A percentile compares a stretch with the other conserved stretches of the same genome.
Evolutionary conservation across 768 basidiomycete species (phyloP).

Genomic region (Panaeolus papilionaceus): DNA sequence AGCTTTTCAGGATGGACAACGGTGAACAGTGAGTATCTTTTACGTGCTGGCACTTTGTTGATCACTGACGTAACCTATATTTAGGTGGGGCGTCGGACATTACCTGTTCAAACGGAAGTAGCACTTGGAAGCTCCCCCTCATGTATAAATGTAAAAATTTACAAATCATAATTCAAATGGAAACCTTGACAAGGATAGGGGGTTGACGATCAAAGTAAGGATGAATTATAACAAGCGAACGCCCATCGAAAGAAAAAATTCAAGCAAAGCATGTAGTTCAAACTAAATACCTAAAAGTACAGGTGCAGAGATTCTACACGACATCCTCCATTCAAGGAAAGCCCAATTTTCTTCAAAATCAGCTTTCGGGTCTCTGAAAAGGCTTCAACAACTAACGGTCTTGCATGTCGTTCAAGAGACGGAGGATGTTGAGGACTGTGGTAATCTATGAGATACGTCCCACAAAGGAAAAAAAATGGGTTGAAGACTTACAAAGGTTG

Average conservation of each 20-base stretch:
- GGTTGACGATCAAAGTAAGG: background rate
- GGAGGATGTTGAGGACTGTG: conserved; percentile 84
- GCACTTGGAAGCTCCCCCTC: background rate
- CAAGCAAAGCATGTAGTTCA: background rate
- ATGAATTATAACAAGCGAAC: background rate
- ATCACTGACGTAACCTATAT: conserved; percentile 14
- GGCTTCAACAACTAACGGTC: conserved; percentile 42
- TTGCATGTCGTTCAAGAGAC: conserved; percentile 70
- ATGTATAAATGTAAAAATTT: background rate
- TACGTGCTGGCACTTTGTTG: conserved; percentile 12
- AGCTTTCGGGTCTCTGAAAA: background rate
- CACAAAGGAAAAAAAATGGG: background rate
- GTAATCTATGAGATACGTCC: conserved; percentile 17
- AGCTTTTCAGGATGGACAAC: conserved; percentile 65
- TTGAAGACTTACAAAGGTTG: conserved; percentile 76
- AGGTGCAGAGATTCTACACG: background rate
- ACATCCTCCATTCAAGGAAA: background rate
- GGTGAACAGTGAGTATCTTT: conserved; percentile 63
- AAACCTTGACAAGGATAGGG: background rate
- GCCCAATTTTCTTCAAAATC: background rate
- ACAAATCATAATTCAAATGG: background rate
- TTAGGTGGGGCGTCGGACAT: conserved; percentile 63
- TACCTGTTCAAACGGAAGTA: conserved; percentile 54
- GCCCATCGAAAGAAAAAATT: background rate
- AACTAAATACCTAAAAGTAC: background rate